Evolutionary conservation across 2,329 filamentous ascomycete species (phyloP), one percentile per base, ranked within the genome.

Genomic region (Cordyceps cicadae): DNA sequence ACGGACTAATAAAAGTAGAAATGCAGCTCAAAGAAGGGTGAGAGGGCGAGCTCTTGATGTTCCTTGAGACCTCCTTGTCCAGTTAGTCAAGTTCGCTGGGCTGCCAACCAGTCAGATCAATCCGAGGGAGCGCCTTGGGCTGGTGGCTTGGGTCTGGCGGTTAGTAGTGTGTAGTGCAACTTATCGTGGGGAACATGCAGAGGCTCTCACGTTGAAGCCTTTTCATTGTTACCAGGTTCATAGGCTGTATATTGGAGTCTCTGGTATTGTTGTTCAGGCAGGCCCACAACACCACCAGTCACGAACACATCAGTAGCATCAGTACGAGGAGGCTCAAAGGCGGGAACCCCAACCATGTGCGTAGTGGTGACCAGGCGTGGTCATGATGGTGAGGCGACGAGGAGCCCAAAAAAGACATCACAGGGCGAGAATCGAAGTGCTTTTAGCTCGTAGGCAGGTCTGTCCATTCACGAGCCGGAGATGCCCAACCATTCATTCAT

Each of bases 61-160:
- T 49, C 57, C 50, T 59, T 59, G 57, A 41, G 50, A 39, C 24
- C 49, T 37, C 17, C 29, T 37, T 19, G 50, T 17, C 11, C 39
- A 39, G 26, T 48, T 48, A 39, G 26, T 48, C 57, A 43, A 48
- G 21, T 43, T 32, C n/a, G 29, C 39, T 26, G 41, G 57, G 39
- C 48, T 19, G 50, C 41, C 26, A 39, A 48, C 50, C 19, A 53
- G 57, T 39, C 14, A 46, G 46, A 41, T 11, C 50, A 24, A 26
- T 49, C 7, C 39, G 24, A 43, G 15, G 43, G 43, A 37, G 43
- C 21, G 19, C 49, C 39, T 52, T 59, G 48, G n/a, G 37, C 32
- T 43, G 26, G 57, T 59, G 57, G 57, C 57, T 59, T 59, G 50
- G 48, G 41, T 26, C 57, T 19, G 57, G 57, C 50, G 57, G 49